These are phyloP conservation scores for Furcasterigmium furcatum DNA, from an alignment of 2,329 filamentous ascomycete species.

Conservation along the genomic window DNA sequence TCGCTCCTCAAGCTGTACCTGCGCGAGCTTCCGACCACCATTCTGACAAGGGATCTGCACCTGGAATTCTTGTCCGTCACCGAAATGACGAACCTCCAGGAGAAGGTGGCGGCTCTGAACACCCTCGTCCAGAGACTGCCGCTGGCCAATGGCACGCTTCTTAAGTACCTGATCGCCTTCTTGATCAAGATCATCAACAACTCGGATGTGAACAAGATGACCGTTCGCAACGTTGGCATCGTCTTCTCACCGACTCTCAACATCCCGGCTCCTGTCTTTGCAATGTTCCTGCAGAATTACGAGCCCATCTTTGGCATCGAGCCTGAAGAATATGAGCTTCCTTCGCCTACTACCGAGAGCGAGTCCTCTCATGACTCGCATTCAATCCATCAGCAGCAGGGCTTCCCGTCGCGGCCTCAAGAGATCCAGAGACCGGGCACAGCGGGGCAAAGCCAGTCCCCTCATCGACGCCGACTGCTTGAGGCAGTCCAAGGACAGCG, in stretches of 20 bases:
- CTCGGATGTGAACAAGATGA: constrained; percentile 93
- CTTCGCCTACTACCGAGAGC: constrained; percentile 36
- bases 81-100: constrained; percentile 69
- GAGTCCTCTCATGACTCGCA: constrained; percentile 19
- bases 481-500: constrained; percentile 32
- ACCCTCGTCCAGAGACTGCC: constrained; percentile 79
- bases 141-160: constrained; percentile 72
- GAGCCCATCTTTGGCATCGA: constrained; percentile 76
- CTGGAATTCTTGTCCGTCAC: constrained; percentile 82
- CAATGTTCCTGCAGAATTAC: constrained; percentile 89
- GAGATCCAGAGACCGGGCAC: constrained; percentile 39
- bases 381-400: constrained; percentile 8
- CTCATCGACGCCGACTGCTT: constrained; percentile 46
- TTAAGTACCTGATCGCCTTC: constrained; percentile 84
- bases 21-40: constrained; percentile 85
- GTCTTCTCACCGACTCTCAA: constrained; percentile 97
- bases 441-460: constrained; percentile 44
- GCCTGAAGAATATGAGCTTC: constrained; percentile 60
- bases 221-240: constrained; percentile 92
- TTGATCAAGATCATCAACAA: constrained; percentile 92
- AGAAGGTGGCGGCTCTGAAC: constrained; percentile 76
- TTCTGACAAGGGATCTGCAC: constrained; percentile 87
- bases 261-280: constrained; percentile 92
- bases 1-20: constrained; percentile 93
- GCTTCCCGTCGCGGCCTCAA: constrained; percentile 6